Base-by-base conservation (phyloP, 2,329 filamentous ascomycete species). In the Aspergillus latus region DNA sequence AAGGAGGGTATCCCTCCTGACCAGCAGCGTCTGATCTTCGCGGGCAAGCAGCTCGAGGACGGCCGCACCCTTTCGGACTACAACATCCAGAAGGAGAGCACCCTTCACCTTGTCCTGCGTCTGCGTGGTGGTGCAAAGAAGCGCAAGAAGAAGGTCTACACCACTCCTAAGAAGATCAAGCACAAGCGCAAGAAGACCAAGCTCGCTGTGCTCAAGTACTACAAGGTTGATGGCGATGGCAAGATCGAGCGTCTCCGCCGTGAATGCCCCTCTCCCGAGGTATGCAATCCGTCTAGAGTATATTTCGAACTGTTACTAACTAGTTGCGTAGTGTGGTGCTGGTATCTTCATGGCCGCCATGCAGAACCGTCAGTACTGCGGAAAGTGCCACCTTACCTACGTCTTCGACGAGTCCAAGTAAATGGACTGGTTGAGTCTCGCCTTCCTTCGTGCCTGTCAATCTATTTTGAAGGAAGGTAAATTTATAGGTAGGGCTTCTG, bases 161-260 rank as follows among this genome's bases (percentile, higher is more conserved):
- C 91, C 79, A 99, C 94, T 75, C 94, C 94, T 80, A 99, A 99
- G 92, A 99, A 99, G 92, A 99, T 99, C 89, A 99, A 99, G 94
- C 94, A 99, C 89, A 99, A 99, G 92, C 89, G 92, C 85, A 99
- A 97, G 92, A 99, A 99, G 93, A 96, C 90, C 88, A 99, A 99
- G 89, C 84, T 99, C 80, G 94, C 94, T 75, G 93, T 99, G 72
- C 92, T 99, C 81, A 99, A 99, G 89, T 99, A 99, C 90, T 99
- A 99, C 90, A 99, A 99, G 90, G 94, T 99, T 74, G 94, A 97
- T 81, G 91, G 90, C 73, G 94, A 99, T 75, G 94, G 95, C 82
- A 97, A 97, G 89, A 97, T 99, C 74, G 94, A 99, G 89, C 94
- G 94, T 76, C 88, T 99, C 69, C 88, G 95, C 78, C 88, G 94